A percentile compares a stretch with the other conserved stretches of the same genome.
Evolutionary conservation across 2,329 filamentous ascomycete species (phyloP).

Genomic region (Ophiocordyceps robertsii): DNA sequence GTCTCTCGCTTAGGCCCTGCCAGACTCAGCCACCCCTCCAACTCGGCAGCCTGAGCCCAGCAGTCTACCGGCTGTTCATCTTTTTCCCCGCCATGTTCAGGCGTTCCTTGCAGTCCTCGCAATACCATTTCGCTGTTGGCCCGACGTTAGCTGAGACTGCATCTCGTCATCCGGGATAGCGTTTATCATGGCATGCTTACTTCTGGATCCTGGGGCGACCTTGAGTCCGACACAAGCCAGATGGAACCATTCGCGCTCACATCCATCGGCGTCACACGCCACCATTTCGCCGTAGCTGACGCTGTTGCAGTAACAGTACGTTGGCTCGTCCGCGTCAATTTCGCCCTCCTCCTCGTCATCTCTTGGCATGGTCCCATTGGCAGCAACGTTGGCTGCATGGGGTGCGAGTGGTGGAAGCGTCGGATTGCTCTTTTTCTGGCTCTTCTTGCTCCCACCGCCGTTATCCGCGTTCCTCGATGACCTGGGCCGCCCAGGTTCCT

Average conservation of each 20-base stretch:
- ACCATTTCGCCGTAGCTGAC: conserved; percentile 80
- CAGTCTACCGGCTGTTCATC: conserved; percentile 27
- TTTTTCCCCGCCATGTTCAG: conserved; percentile 44
- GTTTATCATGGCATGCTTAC: conserved; percentile 31
- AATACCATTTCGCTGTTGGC: conserved; percentile 62
- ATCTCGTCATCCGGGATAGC: background rate
- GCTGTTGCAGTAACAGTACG: conserved; percentile 69
- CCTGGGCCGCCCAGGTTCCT: conserved; percentile 40
- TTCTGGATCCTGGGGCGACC: conserved; percentile 62
- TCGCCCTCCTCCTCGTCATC: conserved; percentile 36
- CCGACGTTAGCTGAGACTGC: background rate
- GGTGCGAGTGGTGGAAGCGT: conserved; percentile 23
- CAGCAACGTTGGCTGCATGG: conserved; percentile 17
- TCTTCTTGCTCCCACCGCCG: conserved; percentile 36
- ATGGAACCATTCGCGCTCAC: conserved; percentile 72
- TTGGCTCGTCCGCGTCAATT: conserved; percentile 56
- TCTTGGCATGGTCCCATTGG: conserved; percentile 26
- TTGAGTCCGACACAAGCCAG: conserved; percentile 68
- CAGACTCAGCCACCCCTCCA: no score
- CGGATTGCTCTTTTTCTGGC: conserved; percentile 42
- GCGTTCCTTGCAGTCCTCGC: conserved; percentile 61
- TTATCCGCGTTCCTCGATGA: conserved; percentile 34
- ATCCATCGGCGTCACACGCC: conserved; percentile 61
- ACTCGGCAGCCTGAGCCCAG: background rate
- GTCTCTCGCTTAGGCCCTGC: background rate